These are phyloP conservation scores for Exophiala spinifera DNA, from an alignment of 2,329 filamentous ascomycete species.

Conservation along the genomic window DNA sequence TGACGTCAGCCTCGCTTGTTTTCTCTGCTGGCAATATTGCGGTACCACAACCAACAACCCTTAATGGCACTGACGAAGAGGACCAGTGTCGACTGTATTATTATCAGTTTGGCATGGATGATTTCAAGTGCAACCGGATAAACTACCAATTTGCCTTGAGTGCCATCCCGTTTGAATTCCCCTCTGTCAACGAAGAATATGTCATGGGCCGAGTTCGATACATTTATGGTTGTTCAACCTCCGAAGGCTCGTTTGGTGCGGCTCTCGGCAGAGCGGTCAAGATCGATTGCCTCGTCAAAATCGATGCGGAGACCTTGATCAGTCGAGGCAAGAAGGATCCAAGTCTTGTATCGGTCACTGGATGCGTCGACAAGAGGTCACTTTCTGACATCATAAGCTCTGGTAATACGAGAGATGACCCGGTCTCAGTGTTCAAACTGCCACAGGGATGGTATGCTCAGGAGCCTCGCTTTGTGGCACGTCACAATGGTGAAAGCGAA, in stretches of 20 bases:
- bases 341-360: conserved; percentile 50
- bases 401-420: conserved; percentile 45
- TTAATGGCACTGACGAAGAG: conserved; percentile 47
- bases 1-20: conserved; percentile 63
- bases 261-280: conserved; percentile 64
- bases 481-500: conserved; percentile 45
- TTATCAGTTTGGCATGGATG: conserved; percentile 53
- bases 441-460: conserved; percentile 63
- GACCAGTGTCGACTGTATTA: conserved; percentile 70
- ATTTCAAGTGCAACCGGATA: conserved; percentile 39
- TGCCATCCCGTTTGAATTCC: conserved; percentile 66
- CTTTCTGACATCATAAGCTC: conserved; percentile 52
- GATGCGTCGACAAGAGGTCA: conserved; percentile 59
- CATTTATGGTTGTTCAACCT: conserved; percentile 66
- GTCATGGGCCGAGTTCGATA: conserved; percentile 60
- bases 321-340: conserved; percentile 47
- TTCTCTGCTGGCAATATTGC: conserved; percentile 63
- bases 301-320: conserved; percentile 57
- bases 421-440: conserved; percentile 61
- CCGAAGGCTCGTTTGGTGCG: conserved; percentile 55
- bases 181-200: conserved; percentile 53
- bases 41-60: conserved; percentile 46
- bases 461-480: conserved; percentile 63
- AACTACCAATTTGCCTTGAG: conserved; percentile 63
- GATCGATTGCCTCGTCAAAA: conserved; percentile 63